Base-by-base conservation (phyloP, 1,139 yeast species). In the Lodderomyces pseudojiufengensis region DNA sequence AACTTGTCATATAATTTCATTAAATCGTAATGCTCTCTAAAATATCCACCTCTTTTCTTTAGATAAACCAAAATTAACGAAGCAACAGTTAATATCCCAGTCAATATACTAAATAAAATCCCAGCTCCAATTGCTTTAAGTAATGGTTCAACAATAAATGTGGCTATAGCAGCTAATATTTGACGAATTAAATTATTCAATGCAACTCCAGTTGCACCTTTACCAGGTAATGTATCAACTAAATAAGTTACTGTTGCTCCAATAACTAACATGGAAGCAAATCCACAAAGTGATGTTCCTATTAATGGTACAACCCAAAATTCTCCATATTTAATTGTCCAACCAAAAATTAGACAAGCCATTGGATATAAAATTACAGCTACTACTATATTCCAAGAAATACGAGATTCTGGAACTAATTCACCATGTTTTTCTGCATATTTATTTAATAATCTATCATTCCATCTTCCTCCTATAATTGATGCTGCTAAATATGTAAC, bases 191-290 rank as follows among this genome's bases (percentile, higher is more conserved):
- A 69, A 51, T 86, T 87, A 51, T 84, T 86, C 39, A 87, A 57
- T 0, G 95, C 95, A 29, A 86, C 86, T 1, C 95, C 95, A 0
- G 95, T 84, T 4, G 95, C 90, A 27, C 95, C 95, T 49, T 82
- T 73, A 0, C 95, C 95, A 0, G 95, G 95, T 35, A 87, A 66
- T 0, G 88, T 78, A 54, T 87, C 95, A 2, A 87, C 90, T 40
- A 87, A 62, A 53, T 85, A 87, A 0, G 95, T 85, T 4, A 83
- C 77, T 0, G 88, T 81, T 7, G 86, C 78, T 1, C 95, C 94
- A 45, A 85, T 84, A 6, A 84, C 78, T 59, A 86, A 75, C 95
- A 86, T 84, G 16, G 87, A 78, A 0, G 92, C 84, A 52, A 83
- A 77, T 0, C 96, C 96, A 55, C 82, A 84, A 5, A 84, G 44